phyloP scores from a whole-genome alignment of 352 stramenopile species.

The Phytophthora megakarya region DNA sequence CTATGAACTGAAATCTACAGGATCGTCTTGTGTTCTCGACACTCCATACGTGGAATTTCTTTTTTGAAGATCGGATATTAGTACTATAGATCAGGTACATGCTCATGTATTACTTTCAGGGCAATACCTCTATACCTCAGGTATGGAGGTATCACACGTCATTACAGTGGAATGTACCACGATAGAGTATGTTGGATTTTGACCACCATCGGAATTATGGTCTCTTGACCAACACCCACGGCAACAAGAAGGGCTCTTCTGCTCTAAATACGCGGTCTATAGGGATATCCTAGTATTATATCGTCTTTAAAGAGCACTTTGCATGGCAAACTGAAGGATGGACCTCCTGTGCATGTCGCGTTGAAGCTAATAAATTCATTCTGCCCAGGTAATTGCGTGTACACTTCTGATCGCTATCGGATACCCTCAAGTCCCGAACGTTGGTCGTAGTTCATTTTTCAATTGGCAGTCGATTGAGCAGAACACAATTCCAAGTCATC shows the following conservation, averaged over 20 bases:
- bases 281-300: neutral
- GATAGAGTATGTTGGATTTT: constrained; percentile 23
- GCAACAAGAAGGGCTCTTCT: constrained; percentile 14
- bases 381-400: neutral
- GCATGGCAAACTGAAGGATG: neutral
- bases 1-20: neutral
- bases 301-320: neutral
- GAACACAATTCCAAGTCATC: neutral
- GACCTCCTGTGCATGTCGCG: constrained; percentile 4
- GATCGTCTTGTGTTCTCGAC: neutral
- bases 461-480: constrained; percentile 10
- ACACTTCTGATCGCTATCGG: neutral
- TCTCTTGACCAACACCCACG: constrained; percentile 19
- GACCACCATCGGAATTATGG: neutral
- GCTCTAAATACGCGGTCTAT: constrained; percentile 17
- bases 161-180: constrained; percentile 23
- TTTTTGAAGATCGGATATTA: constrained; percentile 18
- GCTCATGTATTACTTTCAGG: neutral
- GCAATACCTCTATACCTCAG: neutral
- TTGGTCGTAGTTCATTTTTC: constrained; percentile 13
- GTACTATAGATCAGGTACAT: no score
- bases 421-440: neutral
- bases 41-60: constrained; percentile 6
- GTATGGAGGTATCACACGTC: constrained; percentile 8
- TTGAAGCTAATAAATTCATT: constrained; percentile 27